Base-by-base conservation (phyloP, 768 basidiomycete species). In the Lentinula lateritia region DNA sequence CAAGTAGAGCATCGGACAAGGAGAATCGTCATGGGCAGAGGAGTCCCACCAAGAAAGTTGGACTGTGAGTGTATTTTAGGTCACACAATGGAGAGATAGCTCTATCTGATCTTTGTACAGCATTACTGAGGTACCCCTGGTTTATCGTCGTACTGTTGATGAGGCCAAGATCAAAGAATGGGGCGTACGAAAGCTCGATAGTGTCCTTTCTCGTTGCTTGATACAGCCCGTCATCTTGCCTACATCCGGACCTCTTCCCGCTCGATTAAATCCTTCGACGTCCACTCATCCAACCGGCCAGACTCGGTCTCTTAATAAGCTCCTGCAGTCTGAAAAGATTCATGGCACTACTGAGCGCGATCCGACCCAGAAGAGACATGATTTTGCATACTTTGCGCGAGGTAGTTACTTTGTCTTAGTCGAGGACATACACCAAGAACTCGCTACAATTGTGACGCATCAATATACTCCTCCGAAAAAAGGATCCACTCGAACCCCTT, bases 311-410 rank as follows among this genome's bases (percentile, higher is more conserved):
- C 78, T 91, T 34, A 82, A 81, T 12, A 83, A 79, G 38, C 79
- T 91, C 16, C 76, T 93, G 46, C 86, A 92, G 66, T 88, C 89
- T 18, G 97, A 98, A 71, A 87, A 87, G 63, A 73, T 92, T 45
- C 86, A 93, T 64, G 97, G 97, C 50, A 90, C 87, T 1, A 88
- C 85, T 16, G 97, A 99, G 76, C 91, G 96, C 50, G 97, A 99
- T 74, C 89, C 93, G 1, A 87, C 84, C 18, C 91, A 95, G 64
- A 92, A 85, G 64, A 86, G 95, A 54, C 88, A 90, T 64, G 94
- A 95, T 72, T 93, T 86, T 69, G 84, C 82, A 61, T 99, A 98
- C 72, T 98, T 98, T 73, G 74, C 83, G 16, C 84, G 86, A 45
- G 80, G 80, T 45, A 84, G 82, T 56, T 87, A 83, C 69, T 98